Conservation (phyloP, 495 filamentous ascomycete genomes). For the Alectoria sarmentosa region DNA sequence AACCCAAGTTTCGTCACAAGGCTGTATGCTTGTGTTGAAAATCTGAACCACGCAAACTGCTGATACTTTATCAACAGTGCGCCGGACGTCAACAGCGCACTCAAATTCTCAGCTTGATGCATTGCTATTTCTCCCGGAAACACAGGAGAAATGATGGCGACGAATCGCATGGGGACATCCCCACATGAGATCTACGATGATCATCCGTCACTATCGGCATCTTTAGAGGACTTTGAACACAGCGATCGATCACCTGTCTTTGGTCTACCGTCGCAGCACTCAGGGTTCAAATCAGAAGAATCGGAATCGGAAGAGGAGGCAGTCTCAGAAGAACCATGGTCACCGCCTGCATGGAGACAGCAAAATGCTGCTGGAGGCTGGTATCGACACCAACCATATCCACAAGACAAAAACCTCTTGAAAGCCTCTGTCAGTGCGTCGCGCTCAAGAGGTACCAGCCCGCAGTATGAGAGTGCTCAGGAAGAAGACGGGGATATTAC, state of each 20-base stretch:
- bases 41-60: not conserved
- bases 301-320: slow-evolving; percentile 44
- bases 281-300: slow-evolving; percentile 63
- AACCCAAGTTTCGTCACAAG: not conserved
- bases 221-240: slow-evolving; percentile 69
- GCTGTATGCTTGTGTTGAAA: not conserved
- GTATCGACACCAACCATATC: slow-evolving; percentile 51
- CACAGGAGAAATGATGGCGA: slow-evolving; percentile 28
- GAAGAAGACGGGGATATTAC: slow-evolving; percentile 44
- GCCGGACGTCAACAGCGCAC: not conserved
- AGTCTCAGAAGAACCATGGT: slow-evolving; percentile 44
- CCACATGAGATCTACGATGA: slow-evolving; percentile 49
- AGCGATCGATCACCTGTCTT: slow-evolving; percentile 48
- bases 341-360: slow-evolving; percentile 53
- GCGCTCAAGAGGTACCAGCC: slow-evolving; percentile 47
- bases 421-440: slow-evolving; percentile 44
- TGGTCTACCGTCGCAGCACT: slow-evolving; percentile 64
- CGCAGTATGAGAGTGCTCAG: slow-evolving; percentile 43
- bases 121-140: not conserved
- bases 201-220: slow-evolving; percentile 63
- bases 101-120: not conserved
- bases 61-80: not conserved
- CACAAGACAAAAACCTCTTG: slow-evolving; percentile 35
- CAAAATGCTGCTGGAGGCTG: slow-evolving; percentile 48
- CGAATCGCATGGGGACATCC: slow-evolving; percentile 43